Evolutionary conservation across 257 asterid species (phyloP), one percentile per base, ranked within the genome.

Genomic region (Lycium ferocissimum): DNA sequence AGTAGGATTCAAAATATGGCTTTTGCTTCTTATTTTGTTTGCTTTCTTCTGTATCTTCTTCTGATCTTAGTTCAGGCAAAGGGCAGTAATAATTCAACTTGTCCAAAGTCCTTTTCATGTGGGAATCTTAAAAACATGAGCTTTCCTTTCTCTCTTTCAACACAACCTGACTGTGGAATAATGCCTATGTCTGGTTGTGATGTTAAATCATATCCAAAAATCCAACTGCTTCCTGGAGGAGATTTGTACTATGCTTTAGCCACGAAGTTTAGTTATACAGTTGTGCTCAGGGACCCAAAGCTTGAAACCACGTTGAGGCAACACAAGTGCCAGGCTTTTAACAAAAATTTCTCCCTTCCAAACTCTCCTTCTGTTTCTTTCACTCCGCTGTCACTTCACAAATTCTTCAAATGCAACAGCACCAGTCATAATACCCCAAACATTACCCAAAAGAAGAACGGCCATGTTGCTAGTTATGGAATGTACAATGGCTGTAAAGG

Each of bases 331-430:
- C 45, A 62, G 11, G 6, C 11, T 40, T 81, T 81, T 49, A 22
- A 40, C 59, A 0, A 17, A 3, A 62, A 2, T 0, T 0, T 81
- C 0, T 62, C 76, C 5, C 0, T 81, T 0, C 75, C 15, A n/a
- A 0, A 0, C 58, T 51, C 84, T 12, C 76, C 61, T 81, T 62
- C 45, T 1, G 62, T 62, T 81, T 81, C 84, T 14, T 81, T 65
- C 0, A 0, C 56, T 40, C 0, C 0, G 0, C 0, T 0, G 13
- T 0, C 1, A 35, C 0, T 5, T 37, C 0, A 0, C 8, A 4
- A 37, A 7, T 22, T 61, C 9, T 0, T 38, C 43, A 81, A 65
- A 61, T 81, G 84, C 11, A 62, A 45, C 49, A 22, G 0, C 9
- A 76, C 15, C 33, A 7, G 20, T 6, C 12, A 9, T 75, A 49